A percentile compares a stretch with the other conserved stretches of the same genome.
phyloP scores from a whole-genome alignment of 345 rosid species.

The Psidium friedrichsthalianum region DNA sequence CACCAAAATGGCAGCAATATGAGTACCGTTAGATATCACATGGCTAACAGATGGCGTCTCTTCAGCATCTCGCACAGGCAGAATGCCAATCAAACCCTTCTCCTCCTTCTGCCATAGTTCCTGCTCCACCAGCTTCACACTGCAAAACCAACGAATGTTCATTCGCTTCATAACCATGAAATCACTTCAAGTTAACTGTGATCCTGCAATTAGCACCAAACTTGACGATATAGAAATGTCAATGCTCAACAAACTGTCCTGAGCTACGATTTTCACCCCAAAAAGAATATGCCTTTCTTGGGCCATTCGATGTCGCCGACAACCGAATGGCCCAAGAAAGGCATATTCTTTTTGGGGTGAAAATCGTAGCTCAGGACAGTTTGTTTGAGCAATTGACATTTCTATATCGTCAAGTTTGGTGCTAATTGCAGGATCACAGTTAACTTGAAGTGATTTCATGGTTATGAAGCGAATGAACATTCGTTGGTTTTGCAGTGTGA shows the following conservation, averaged over 20 bases:
- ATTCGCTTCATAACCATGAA: not conserved
- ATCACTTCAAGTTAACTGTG: not conserved
- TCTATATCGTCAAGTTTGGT: not conserved
- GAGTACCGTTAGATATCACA: constrained; percentile 43
- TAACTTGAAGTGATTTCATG: constrained; percentile 3
- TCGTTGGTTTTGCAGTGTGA: constrained; percentile 39
- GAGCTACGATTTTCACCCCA: not conserved
- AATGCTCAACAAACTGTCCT: not conserved
- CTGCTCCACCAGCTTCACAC: constrained; percentile 97
- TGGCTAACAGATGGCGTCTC: constrained; percentile 43
- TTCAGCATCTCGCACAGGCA: constrained; percentile 85
- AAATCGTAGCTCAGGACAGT: not conserved
- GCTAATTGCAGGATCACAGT: not conserved
- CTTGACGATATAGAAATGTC: not conserved
- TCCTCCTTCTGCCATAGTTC: constrained; percentile 99
- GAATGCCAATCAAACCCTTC: constrained; percentile 86
- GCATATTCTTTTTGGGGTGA: not conserved
- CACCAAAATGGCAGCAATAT: not conserved
- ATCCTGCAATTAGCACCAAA: not conserved
- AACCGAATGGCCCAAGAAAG: not conserved
- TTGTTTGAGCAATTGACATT: not conserved
- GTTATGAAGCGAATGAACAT: not conserved
- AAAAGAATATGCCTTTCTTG: not conserved
- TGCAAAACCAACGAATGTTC: constrained; percentile 7
- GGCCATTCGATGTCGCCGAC: not conserved